Percentiles rank a stretch among this genome's conserved stretches.
Evolutionary conservation across 2,329 filamentous ascomycete genomes (phyloP).

Genomic region (Scleromitrula shiraiana): DNA sequence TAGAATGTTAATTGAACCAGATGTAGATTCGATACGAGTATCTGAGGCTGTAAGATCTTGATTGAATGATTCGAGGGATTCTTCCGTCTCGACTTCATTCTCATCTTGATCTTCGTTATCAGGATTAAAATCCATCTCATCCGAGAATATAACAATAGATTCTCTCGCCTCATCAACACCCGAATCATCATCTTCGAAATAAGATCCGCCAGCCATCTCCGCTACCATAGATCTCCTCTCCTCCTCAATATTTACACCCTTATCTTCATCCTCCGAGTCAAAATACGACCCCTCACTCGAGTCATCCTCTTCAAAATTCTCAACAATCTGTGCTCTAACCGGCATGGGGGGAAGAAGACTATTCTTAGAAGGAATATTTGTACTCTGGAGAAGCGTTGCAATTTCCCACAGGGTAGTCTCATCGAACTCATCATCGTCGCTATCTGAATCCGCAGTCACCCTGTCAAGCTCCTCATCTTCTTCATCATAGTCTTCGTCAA

Average conservation of each 20-base stretch:
- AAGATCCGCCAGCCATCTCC: neutral
- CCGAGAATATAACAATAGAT: constrained; percentile 3
- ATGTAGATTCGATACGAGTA: neutral
- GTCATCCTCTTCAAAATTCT: constrained; percentile 15
- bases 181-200: neutral
- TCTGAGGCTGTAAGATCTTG: neutral
- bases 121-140: neutral
- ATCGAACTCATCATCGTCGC: constrained; percentile 40
- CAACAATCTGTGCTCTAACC: constrained; percentile 8
- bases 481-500: constrained; percentile 53
- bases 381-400: constrained; percentile 47
- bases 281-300: constrained; percentile 14
- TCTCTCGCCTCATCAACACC: neutral
- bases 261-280: constrained; percentile 11
- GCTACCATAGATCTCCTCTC: too few relatives aligned
- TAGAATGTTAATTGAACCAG: neutral
- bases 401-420: constrained; percentile 58
- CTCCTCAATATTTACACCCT: neutral
- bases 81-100: neutral
- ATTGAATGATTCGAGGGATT: neutral
- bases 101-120: constrained; percentile 5
- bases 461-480: constrained; percentile 28
- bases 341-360: constrained; percentile 37
- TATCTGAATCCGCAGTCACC: constrained; percentile 30
- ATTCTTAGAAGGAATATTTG: constrained; percentile 43